Evolutionary conservation across 2,329 filamentous ascomycete genomes (phyloP).

Genomic region (Fusarium sp.): DNA sequence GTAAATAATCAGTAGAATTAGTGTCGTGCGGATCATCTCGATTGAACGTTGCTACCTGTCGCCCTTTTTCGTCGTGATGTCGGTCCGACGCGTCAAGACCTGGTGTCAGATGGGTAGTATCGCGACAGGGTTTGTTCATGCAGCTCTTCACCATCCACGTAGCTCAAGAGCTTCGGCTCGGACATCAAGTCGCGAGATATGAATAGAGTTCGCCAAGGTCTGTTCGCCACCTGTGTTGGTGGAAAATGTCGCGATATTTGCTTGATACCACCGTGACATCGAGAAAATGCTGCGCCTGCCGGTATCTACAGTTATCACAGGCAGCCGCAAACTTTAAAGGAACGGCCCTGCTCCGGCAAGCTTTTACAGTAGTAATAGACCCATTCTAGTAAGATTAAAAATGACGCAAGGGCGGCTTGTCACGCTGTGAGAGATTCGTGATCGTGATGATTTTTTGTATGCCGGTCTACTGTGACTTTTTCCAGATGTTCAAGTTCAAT

Average conservation of each 20-base stretch:
- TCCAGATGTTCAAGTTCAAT: no score
- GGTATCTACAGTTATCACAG: neutral
- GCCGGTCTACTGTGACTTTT: neutral
- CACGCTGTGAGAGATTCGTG: neutral
- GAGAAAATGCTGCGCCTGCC: neutral
- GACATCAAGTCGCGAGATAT: neutral
- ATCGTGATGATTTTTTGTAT: neutral
- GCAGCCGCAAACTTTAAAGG: neutral
- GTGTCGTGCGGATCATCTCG: neutral
- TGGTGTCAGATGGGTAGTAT: neutral
- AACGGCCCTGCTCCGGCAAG: neutral
- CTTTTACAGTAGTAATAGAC: neutral
- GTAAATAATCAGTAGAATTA: neutral
- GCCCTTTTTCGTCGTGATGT: neutral
- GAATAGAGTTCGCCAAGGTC: neutral
- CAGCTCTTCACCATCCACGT: no score
- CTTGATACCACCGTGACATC: neutral
- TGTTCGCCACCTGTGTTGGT: neutral
- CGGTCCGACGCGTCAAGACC: neutral
- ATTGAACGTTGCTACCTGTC: neutral
- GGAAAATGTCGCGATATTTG: no score
- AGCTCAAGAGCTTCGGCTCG: neutral
- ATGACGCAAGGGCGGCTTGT: neutral
- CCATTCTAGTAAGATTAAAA: neutral
- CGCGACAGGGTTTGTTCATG: neutral